Percentiles rank a stretch among this genome's conserved stretches.
phyloP scores from a whole-genome alignment of 1,284 basidiomycete species.

The Mrakiaceae sp. region DNA sequence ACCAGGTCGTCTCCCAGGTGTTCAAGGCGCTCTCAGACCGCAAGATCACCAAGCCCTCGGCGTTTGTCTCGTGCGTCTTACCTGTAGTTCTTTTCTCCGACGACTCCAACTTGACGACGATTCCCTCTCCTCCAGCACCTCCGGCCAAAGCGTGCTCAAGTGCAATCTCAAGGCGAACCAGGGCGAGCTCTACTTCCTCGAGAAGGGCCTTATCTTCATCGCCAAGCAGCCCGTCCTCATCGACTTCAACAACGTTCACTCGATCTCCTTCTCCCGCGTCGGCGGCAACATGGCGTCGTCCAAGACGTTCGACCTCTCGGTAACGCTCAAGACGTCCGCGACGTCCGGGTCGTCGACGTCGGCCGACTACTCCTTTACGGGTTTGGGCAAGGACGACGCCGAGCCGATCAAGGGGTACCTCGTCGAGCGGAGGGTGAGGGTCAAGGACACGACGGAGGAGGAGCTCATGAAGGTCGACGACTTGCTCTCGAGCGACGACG shows the following conservation, averaged over 20 bases:
- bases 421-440: constrained; percentile 76
- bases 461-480: constrained; percentile 56
- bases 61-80: constrained; percentile 60
- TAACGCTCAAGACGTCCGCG: constrained; percentile 57
- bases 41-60: constrained; percentile 74
- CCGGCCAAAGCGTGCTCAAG: constrained; percentile 54
- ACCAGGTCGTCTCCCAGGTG: constrained; percentile 88
- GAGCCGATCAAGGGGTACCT: constrained; percentile 75
- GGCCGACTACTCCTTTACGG: constrained; percentile 78
- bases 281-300: constrained; percentile 81
- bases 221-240: constrained; percentile 91
- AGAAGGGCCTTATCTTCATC: constrained; percentile 96
- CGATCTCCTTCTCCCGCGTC: constrained; percentile 84
- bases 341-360: constrained; percentile 32
- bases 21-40: constrained; percentile 85
- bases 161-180: constrained; percentile 96
- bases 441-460: constrained; percentile 97
- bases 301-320: constrained; percentile 88
- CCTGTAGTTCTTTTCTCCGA: not conserved
- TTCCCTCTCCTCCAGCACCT: constrained; percentile 28
- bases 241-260: constrained; percentile 81
- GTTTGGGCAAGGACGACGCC: constrained; percentile 92
- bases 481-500: constrained; percentile 62
- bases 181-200: constrained; percentile 94
- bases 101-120: not conserved